phyloP scores from a whole-genome alignment of 2,329 filamentous ascomycete genomes.

The Paecilomyces fulvus region DNA sequence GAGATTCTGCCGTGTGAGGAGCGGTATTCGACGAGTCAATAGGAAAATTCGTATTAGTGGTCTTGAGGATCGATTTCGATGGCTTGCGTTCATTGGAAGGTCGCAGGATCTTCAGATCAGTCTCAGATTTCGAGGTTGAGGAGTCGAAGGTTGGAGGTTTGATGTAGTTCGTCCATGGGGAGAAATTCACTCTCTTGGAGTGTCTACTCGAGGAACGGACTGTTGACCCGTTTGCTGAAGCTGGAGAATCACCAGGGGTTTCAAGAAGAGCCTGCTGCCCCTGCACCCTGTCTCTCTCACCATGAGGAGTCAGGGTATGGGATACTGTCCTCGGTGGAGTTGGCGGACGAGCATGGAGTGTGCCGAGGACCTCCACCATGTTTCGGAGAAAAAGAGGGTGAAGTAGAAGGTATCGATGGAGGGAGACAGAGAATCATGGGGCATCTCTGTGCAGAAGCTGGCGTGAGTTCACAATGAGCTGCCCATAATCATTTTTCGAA shows the following conservation, averaged over 20 bases:
- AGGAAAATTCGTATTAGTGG: constrained; percentile 36
- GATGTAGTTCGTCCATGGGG: constrained; percentile 48
- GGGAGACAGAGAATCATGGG: constrained; percentile 12
- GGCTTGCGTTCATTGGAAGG: constrained; percentile 46
- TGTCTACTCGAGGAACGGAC: constrained; percentile 28
- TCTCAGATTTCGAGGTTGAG: constrained; percentile 23
- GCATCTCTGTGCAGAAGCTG: constrained; percentile 18
- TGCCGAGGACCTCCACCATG: constrained; percentile 39
- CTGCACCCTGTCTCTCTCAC: constrained; percentile 30
- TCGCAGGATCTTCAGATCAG: constrained; percentile 39
- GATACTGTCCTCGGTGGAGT: constrained; percentile 44
- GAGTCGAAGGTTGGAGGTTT: constrained; percentile 34
- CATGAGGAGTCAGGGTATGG: constrained; percentile 13
- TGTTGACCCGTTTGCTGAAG: constrained; percentile 28
- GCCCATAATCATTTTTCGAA: constrained; percentile 2
- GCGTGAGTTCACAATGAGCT: constrained; percentile 1
- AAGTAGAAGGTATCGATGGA: constrained; percentile 2
- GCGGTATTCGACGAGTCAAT: constrained; percentile 33
- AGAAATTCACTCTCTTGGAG: constrained; percentile 56
- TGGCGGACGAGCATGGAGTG: constrained; percentile 45
- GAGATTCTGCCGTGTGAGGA: constrained; percentile 47
- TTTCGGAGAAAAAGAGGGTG: constrained; percentile 15
- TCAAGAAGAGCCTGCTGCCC: constrained; percentile 23
- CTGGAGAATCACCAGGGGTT: constrained; percentile 37
- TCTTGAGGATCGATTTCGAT: constrained; percentile 75